Base-by-base conservation (phyloP, 1,284 basidiomycete genomes). In the Boletus nobilissimus region DNA sequence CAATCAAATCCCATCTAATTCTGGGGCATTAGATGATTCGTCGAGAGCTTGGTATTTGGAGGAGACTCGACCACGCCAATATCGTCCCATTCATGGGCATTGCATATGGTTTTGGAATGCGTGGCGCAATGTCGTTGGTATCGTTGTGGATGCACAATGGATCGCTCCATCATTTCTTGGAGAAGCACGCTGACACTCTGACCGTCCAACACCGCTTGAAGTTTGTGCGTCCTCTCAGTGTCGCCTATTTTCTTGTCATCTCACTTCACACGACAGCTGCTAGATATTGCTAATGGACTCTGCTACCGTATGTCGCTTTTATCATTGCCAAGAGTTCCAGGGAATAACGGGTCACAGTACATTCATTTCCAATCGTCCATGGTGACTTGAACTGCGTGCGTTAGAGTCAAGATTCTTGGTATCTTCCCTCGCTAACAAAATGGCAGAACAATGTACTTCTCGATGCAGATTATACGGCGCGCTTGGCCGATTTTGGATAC, bases 131-230 rank as follows among this genome's bases (percentile, higher is more conserved):
- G 22, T 80, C 82, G 0, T 70, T 82, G 39, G 81, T 81, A 29
- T 83, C 80, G 2, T 64, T 36, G 19, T 82, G 80, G 81, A 81
- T 82, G 80, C 73, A 48, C 4, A 72, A 83, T 2, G 75, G 11
- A 26, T 71, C 81, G 19, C 75, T 83, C 32, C 69, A 75, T 22
- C 16, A 34, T 5, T 76, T 83, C 38, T 63, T 83, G n/a, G 16
- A 2, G 0, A 65, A 46, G 11, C 3, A 79, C 26, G 71, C 70
- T 16, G 3, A n/a, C 19, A 48, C n/a, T 34, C 62, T 81, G 16
- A 11, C 2, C 5, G 16, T 63, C 5, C 19, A 1, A 14, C 67
- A 68, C 68, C 68, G 80, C 34, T 64, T 80, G 11, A 57, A 71
- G 9, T 65, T 78, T 29, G 79, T 80, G 29, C 43, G 72, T 76